Evolutionary conservation across 2,329 filamentous ascomycete genomes (phyloP), one percentile per base, ranked within the genome.

Genomic region (Aspergillus quadrilineatus): DNA sequence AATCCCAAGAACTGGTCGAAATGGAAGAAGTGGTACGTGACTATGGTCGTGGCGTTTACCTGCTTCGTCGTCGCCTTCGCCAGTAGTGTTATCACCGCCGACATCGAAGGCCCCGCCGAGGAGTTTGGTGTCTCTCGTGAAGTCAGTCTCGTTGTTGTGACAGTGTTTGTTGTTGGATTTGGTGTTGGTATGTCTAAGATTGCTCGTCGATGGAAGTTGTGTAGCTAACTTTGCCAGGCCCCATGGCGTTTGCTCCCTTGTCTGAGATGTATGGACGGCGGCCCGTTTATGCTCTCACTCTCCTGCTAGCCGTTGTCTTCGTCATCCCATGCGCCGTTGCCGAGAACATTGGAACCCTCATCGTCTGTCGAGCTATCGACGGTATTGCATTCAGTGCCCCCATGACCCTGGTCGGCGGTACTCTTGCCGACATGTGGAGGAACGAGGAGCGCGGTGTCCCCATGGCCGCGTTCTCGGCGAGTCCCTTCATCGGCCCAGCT

Each of bases 1-100:
- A 93, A 93, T 67, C 90, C 90, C 0, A 93, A 93, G 80, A 94
- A 93, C 73, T 94, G 89, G 89, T 85, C 82, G 55, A 91, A 90
- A 72, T 77, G 75, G 1, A 88, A 79, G 72, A 94, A 92, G 74
- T 93, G 90, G 89, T 90, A 87, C 67, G 87, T 85, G 68, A 96
- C 91, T 26, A 91, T 95, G 87, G 85, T 90, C 14, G 90, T 96
- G 0, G 89, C 91, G 1, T 60, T 83, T 22, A 89, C 87, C 1
- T 90, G 88, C 67, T 90, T 91, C 68, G 86, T 89, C 41, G 88
- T 90, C 44, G 86, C 88, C 0, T 85, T 90, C 56, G 79, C 80
- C 26, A 90, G 87, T 48, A 85, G 86, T 50, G 87, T 95, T 62
- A 86, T 95, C 68, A 95, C 91, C 0, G 85, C 90, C 9, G 88